Evolutionary conservation across 768 basidiomycete genomes (phyloP).

Genomic region (Boletus vermiculosoides): DNA sequence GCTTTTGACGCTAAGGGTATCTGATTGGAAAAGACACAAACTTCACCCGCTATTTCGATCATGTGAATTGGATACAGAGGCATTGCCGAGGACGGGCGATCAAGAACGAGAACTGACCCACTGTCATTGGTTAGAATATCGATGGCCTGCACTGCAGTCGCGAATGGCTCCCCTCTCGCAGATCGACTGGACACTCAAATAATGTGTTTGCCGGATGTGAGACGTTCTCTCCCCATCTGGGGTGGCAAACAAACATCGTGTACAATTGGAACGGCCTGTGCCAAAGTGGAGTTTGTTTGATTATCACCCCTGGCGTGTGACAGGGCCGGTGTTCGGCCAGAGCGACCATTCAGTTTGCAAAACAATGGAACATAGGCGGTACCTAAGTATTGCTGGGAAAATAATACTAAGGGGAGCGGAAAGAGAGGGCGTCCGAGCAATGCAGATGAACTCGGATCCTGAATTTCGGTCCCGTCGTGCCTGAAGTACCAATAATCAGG

Average conservation of each 20-base stretch:
- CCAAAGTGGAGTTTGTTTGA: not conserved
- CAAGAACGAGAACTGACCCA: not conserved
- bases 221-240: not conserved
- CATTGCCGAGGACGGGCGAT: not conserved
- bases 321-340: not conserved
- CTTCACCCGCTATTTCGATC: not conserved
- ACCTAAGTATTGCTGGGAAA: not conserved
- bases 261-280: not conserved
- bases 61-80: not conserved
- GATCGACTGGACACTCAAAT: not conserved
- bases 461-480: slow-evolving; percentile 3
- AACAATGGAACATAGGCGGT: not conserved
- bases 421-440: not conserved
- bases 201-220: not conserved
- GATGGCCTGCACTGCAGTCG: not conserved
- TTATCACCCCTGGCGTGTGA: not conserved
- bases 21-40: not conserved
- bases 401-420: not conserved
- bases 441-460: not conserved
- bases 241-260: not conserved
- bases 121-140: not conserved
- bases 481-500: not conserved
- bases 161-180: not conserved
- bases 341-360: not conserved
- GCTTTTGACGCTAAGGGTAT: not conserved